Evolutionary conservation across 371 early-diverging fungal genomes (phyloP), one percentile per base, ranked within the genome.

Genomic region (Rhizopus sp.): DNA sequence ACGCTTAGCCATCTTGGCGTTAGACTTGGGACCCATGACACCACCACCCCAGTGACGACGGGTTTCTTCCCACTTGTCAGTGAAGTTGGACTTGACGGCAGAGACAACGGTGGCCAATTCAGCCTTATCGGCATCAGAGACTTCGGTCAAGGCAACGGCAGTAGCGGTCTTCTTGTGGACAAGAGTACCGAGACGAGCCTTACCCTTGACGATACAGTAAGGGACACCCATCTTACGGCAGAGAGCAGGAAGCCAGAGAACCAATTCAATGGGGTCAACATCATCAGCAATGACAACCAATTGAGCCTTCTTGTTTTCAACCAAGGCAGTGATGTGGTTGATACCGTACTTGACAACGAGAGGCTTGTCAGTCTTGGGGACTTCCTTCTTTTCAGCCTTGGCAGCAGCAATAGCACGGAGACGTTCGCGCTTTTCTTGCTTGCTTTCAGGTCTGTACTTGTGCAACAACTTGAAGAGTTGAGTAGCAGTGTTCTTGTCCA

Each of bases 191-290:
- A 99, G 91, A 68, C 94, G 89, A 70, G 93, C 86, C 88, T 99
- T 98, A 70, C 90, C 87, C 90, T 97, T 96, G 72, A 99, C 97
- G 73, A 99, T 97, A 83, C 88, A 88, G 91, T 99, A 99, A 53
- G 99, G 98, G 78, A 99, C 89, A 66, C 96, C 97, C 99, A 99
- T 97, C 93, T 99, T 99, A 80, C 97, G 96, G 90, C 99, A 99
- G 48, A 99, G 93, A 57, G 99, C 98, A 53, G 99, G 99, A 67
- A 99, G 86, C 94, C 95, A 99, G 60, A 99, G 69, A 59, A 99
- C 99, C 57, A 99, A 69, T 78, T 99, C 99, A 76, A 99, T 96
- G 62, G 99, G 99, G 83, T 99, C 97, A 64, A 99, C 99, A 84
- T 99, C 98, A 73, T 95, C 86, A 62, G 99, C 99, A 79, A 99